Conservation (phyloP, 208 protist genomes). For the Leishmania tropica region DNA sequence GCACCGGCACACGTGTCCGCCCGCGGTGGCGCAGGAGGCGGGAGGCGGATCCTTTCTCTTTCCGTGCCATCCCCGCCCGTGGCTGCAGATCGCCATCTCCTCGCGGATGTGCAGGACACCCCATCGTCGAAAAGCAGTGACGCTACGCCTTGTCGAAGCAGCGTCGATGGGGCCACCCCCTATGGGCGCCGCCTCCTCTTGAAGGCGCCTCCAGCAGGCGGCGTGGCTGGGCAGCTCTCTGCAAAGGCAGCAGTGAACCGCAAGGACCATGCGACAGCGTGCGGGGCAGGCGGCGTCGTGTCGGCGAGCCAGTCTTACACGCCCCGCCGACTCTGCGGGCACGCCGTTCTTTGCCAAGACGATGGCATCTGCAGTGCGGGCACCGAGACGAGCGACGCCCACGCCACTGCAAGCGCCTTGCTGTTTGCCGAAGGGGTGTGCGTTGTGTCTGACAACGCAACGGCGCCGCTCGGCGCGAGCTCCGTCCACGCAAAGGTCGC, state of each 20-base stretch:
- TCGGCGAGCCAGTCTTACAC: too few species aligned
- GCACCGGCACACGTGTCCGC: neutral
- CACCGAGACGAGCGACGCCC: neutral
- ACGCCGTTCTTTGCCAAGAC: slow-evolving; percentile 19
- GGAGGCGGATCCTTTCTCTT: neutral
- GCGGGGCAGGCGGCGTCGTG: neutral
- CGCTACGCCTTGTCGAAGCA: neutral
- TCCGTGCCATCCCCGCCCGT: neutral
- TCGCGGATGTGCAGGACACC: neutral
- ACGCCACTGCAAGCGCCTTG: neutral
- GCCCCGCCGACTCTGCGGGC: slow-evolving; percentile 16
- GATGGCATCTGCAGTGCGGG: neutral
- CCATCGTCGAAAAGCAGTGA: neutral
- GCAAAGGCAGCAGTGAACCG: neutral
- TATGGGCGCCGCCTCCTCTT: neutral
- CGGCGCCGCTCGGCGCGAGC: neutral
- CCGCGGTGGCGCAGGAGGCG: neutral
- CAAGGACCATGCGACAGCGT: neutral
- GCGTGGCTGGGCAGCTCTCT: neutral
- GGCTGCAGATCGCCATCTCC: neutral
- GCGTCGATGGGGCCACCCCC: neutral
- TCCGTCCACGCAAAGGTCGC: neutral
- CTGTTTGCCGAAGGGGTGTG: neutral
- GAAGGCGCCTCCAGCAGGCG: neutral
- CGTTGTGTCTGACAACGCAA: slow-evolving; percentile 10